These are phyloP conservation scores for Chalciporus pseudorubinellus DNA, from an alignment of 768 basidiomycete genomes.

Conservation along the genomic window DNA sequence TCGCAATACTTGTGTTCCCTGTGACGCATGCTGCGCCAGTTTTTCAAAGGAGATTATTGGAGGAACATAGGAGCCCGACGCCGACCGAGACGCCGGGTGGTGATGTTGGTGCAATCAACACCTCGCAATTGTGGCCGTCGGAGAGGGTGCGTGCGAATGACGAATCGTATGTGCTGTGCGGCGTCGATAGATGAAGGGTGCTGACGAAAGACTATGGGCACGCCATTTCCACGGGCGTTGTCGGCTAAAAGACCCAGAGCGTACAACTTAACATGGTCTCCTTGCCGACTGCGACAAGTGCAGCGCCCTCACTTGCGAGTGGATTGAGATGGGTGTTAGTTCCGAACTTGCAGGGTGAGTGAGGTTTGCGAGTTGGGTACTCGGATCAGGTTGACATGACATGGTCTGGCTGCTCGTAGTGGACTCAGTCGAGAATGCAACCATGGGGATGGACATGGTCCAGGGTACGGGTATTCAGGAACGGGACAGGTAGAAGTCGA, in stretches of 20 bases:
- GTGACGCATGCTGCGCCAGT: constrained; percentile 13
- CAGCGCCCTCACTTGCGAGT: neutral
- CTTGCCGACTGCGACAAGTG: neutral
- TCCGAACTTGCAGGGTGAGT: constrained; percentile 15
- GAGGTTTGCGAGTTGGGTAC: neutral
- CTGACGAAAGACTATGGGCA: constrained; percentile 3
- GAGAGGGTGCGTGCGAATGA: neutral
- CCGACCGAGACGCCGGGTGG: constrained; percentile 13
- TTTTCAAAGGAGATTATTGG: neutral
- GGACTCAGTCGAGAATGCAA: neutral
- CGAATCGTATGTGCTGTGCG: constrained; percentile 12
- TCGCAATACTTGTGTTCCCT: constrained; percentile 3
- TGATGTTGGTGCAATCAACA: neutral
- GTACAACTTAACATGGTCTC: neutral
- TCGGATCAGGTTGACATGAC: constrained; percentile 5
- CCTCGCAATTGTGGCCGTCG: constrained; percentile 3
- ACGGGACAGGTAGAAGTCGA: constrained; percentile 10
- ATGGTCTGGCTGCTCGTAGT: constrained; percentile 5
- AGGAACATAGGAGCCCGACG: neutral
- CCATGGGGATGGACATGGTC: neutral
- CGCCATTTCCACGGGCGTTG: neutral
- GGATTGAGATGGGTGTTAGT: constrained; percentile 9
- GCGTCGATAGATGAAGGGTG: neutral
- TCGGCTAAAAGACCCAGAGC: constrained; percentile 8
- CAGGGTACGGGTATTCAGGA: neutral